Evolutionary conservation across 129 eudicot species (phyloP).

Genomic region (Arctium lappa): DNA sequence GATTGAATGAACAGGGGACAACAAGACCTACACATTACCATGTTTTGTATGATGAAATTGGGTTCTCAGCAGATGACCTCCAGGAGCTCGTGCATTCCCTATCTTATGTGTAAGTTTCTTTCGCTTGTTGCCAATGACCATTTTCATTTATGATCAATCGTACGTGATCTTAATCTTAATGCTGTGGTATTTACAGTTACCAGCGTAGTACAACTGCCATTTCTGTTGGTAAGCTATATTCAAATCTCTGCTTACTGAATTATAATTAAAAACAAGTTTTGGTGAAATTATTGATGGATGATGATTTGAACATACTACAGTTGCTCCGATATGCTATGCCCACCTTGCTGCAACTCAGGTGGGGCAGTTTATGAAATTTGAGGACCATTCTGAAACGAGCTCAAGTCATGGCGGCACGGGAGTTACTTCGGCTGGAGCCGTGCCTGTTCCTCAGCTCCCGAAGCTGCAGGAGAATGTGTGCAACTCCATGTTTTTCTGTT

Average conservation of each 20-base stretch:
- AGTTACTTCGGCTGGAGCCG: slow-evolving; percentile 38
- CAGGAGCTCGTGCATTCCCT: slow-evolving; percentile 75
- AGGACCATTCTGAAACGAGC: slow-evolving; percentile 55
- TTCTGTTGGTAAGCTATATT: slow-evolving; percentile 51
- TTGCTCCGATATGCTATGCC: slow-evolving; percentile 72
- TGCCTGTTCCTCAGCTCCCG: slow-evolving; percentile 66
- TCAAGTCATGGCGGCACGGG: slow-evolving; percentile 61
- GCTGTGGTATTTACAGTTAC: slow-evolving; percentile 43
- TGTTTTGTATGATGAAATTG: slow-evolving; percentile 68
- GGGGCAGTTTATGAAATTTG: slow-evolving; percentile 57
- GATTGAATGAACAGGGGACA: slow-evolving; percentile 53
- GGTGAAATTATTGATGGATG: not conserved
- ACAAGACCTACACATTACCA: slow-evolving; percentile 84
- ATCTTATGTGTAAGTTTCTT: slow-evolving; percentile 72
- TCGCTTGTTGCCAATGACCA: too few species aligned
- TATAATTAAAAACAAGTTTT: not conserved
- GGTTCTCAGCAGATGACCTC: slow-evolving; percentile 66
- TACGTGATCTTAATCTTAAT: not conserved
- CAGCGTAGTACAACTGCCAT: slow-evolving; percentile 93
- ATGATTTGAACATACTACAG: slow-evolving; percentile 18
- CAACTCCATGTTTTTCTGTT: slow-evolving; percentile 73
- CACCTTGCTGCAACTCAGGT: slow-evolving; percentile 78
- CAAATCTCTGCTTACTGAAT: not conserved
- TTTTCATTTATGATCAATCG: not conserved
- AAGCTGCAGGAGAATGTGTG: slow-evolving; percentile 50